Conservation (phyloP, 768 basidiomycete species). For the Pleurotus salmoneostramineus region DNA sequence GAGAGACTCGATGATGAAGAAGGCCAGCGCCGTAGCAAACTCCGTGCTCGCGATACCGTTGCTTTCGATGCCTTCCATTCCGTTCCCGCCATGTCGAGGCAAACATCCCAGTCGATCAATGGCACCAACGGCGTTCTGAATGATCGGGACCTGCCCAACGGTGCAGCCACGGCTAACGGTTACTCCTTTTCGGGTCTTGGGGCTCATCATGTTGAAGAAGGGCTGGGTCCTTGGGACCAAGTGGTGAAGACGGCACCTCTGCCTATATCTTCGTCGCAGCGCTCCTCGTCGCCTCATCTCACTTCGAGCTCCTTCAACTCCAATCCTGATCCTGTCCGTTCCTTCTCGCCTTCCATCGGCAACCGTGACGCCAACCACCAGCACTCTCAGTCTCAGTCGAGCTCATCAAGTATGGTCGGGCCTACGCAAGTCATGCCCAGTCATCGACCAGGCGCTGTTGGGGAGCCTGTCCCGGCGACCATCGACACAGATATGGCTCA, state of each 20-base stretch:
- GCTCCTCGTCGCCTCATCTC: slow-evolving; percentile 27
- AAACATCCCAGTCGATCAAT: slow-evolving; percentile 23
- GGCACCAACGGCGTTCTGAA: slow-evolving; percentile 14
- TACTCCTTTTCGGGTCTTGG: slow-evolving; percentile 12
- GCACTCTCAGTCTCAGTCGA: slow-evolving; percentile 22
- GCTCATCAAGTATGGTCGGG: slow-evolving; percentile 26
- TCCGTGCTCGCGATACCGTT: slow-evolving; percentile 35
- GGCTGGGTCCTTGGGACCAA: slow-evolving; percentile 23
- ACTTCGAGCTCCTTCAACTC: slow-evolving; percentile 4
- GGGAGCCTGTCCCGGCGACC: slow-evolving; percentile 11
- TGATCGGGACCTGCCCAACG: slow-evolving; percentile 13
- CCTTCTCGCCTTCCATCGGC: slow-evolving; percentile 9
- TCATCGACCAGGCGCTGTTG: slow-evolving; percentile 13
- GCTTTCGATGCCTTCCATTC: slow-evolving; percentile 82
- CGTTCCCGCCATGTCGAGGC: slow-evolving; percentile 40
- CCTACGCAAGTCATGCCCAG: slow-evolving; percentile 19
- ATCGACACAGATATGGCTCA: slow-evolving; percentile 30
- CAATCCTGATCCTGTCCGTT: slow-evolving; percentile 4
- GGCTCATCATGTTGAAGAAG: background rate
- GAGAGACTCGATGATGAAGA: slow-evolving; percentile 65
- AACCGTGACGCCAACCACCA: slow-evolving; percentile 11
- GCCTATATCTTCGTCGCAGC: slow-evolving; percentile 25
- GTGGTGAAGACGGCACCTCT: slow-evolving; percentile 15
- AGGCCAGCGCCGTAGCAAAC: slow-evolving; percentile 44
- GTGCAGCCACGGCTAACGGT: slow-evolving; percentile 11